Conservation (phyloP, 352 stramenopile species). For the Phytophthora multivora region DNA sequence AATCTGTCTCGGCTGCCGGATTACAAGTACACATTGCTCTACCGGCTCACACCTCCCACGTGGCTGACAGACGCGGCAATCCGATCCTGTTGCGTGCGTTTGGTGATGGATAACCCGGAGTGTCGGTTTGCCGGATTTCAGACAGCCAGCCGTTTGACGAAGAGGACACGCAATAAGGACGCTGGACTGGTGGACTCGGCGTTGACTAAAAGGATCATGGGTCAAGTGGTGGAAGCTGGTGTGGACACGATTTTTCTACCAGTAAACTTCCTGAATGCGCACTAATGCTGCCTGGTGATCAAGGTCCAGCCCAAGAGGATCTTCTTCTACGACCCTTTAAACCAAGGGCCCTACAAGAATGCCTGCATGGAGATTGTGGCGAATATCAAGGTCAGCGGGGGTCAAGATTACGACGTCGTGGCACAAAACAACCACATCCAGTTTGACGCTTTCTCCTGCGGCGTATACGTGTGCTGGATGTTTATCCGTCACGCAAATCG, state of each 20-base stretch:
- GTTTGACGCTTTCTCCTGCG: slow-evolving; percentile 20
- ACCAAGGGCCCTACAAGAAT: not conserved
- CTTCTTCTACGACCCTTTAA: slow-evolving; percentile 8
- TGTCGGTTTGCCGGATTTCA: too few species aligned
- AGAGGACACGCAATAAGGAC: not conserved
- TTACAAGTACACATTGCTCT: not conserved
- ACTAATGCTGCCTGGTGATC: slow-evolving; percentile 20
- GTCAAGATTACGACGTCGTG: not conserved
- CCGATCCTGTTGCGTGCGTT: too few species aligned
- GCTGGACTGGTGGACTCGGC: not conserved
- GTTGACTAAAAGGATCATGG: not conserved
- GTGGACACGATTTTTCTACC: slow-evolving; percentile 2
- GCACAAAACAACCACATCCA: slow-evolving; percentile 20
- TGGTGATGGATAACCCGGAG: too few species aligned
- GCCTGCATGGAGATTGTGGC: not conserved
- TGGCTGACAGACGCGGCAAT: too few species aligned
- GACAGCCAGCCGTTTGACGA: not conserved
- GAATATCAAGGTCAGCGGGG: not conserved
- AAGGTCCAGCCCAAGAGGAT: not conserved
- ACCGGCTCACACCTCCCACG: not conserved
- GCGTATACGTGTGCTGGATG: slow-evolving; percentile 16
- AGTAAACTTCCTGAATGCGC: slow-evolving; percentile 11
- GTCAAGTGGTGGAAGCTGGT: not conserved
- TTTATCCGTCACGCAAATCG: slow-evolving; percentile 1
- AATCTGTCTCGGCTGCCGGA: not conserved